Evolutionary conservation across 2,329 filamentous ascomycete species (phyloP), one percentile per base, ranked within the genome.

Genomic region (Talaromyces amestolkiae): DNA sequence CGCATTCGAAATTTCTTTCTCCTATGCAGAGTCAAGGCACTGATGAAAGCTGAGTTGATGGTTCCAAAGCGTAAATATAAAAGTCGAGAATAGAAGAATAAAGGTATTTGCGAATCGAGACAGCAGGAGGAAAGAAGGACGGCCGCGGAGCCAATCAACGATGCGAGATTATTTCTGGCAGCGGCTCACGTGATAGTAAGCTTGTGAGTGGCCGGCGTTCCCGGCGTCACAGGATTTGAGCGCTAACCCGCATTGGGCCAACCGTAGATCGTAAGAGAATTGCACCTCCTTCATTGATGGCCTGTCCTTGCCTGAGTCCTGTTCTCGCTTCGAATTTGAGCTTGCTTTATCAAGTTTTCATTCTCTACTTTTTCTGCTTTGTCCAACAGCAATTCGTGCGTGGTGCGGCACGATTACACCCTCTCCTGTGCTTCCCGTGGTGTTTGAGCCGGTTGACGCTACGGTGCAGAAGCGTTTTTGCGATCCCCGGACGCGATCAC

Each of bases 381-480:
- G 10, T 54, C 13, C 24, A 60, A 45, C 43, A 59, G 3, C 33
- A 41, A 35, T 37, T 66, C 31, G 41, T 17, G 65, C 33, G 62
- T 56, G 39, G 43, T 64, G 58, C 31, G 45, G 54, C 41, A 51
- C 27, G 27, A 49, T 54, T 56, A 33, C 59, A 51, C 31, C 49
- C 37, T 39, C 37, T 37, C 13, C 43, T 65, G 63, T 56, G 39
- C 58, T 63, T 60, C 65, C 67, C 66, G 67, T 65, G 63, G 53
- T 33, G 66, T 66, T 62, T 39, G 60, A 37, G 22, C 45, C 43
- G 33, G 54, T 61, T 19, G 64, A 64, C 47, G 62, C 58, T 67
- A 58, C 64, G 64, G 65, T 68, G 65, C 62, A 65, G 45, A 66
- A 58, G 64, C 65, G 65, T 62, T 59, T 35, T 62, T 67, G 67